Evolutionary conservation across 805 yeast species (phyloP), one percentile per base, ranked within the genome.

Genomic region (Kuraishia capsulata): DNA sequence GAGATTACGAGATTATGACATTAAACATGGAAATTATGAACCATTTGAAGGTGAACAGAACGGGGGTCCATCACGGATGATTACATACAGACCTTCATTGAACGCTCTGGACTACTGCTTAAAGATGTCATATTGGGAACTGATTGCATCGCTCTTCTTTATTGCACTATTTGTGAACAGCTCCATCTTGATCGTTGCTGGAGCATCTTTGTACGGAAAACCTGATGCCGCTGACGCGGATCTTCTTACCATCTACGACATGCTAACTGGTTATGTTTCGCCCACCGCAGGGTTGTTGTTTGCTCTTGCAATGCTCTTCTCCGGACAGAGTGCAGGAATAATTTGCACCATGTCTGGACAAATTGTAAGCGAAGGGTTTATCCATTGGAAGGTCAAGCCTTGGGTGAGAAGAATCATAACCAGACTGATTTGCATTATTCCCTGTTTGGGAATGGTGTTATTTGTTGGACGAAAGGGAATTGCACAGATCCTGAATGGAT

Each of bases 271-370:
- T 16, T 73, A 68, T 37, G 64, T 89, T 30, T 81, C 95, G 1
- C 76, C 81, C 2, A 76, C 74, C 6, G 94, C 87, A 0, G 97
- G 96, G 20, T 77, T 86, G 1, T 59, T 87, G 1, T 89, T 89
- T 61, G 87, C 87, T 71, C 56, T 86, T 38, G 96, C 96, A 0
- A 65, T 89, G 48, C 63, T 89, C 30, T 73, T 84, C 42, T 81
- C 92, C 41, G 96, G 96, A 4, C 88, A 84, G 51, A 81, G 89
- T 34, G 96, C 96, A 0, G 95, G 96, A 36, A 77, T 89, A 32
- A 89, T 88, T 2, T 88, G 96, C 56, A 89, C 97, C 0, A 81
- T 89, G 62, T 86, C 95, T 0, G 96, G 96, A 8, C 95, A 89
- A 58, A 78, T 89, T 48, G 96, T 89, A 2, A 75, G 87, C 47